A percentile compares a stretch with the other conserved stretches of the same genome.
phyloP scores from a whole-genome alignment of 1,139 yeast species.

The Barnettozyma hawaiiensis region DNA sequence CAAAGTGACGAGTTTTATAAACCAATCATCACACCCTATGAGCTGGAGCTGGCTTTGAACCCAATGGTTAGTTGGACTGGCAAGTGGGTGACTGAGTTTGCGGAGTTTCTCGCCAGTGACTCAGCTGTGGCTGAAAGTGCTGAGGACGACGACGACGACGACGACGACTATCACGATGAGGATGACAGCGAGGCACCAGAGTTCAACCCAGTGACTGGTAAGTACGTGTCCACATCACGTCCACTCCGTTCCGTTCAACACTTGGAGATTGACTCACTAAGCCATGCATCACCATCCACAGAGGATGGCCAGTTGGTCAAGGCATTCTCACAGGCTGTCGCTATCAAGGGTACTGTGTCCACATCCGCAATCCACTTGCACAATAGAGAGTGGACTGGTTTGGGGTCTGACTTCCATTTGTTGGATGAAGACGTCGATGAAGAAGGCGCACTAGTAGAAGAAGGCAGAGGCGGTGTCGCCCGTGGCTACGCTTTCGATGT shows the following conservation, averaged over 20 bases:
- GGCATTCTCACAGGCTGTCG: slow-evolving; percentile 53
- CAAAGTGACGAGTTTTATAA: slow-evolving; percentile 73
- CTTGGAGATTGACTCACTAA: slow-evolving; percentile 45
- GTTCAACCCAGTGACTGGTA: slow-evolving; percentile 87
- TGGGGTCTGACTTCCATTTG: slow-evolving; percentile 72
- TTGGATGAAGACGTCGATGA: slow-evolving; percentile 39
- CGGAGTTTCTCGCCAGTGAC: slow-evolving; percentile 28
- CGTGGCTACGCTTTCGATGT: slow-evolving; percentile 54
- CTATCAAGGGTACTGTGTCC: slow-evolving; percentile 74
- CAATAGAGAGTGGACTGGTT: slow-evolving; percentile 77
- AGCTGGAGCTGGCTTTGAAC: slow-evolving; percentile 70
- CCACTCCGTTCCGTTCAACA: slow-evolving; percentile 71
- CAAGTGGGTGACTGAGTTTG: slow-evolving; percentile 82
- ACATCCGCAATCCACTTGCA: slow-evolving; percentile 82
- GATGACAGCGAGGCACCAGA: slow-evolving; percentile 58
- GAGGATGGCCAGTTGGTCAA: slow-evolving; percentile 44
- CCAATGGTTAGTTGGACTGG: slow-evolving; percentile 85
- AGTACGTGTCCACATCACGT: slow-evolving; percentile 55
- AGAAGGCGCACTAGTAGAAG: slow-evolving; percentile 69
- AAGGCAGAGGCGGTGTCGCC: slow-evolving; percentile 84
- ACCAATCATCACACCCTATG: slow-evolving; percentile 93
- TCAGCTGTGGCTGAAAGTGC: slow-evolving; percentile 4
- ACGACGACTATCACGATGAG: slow-evolving; percentile 23
- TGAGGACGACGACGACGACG: slow-evolving; percentile 15
- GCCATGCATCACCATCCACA: slow-evolving; percentile 20